Evolutionary conservation across 306 rosid species (phyloP).

Genomic region (Dryas alaskensis): DNA sequence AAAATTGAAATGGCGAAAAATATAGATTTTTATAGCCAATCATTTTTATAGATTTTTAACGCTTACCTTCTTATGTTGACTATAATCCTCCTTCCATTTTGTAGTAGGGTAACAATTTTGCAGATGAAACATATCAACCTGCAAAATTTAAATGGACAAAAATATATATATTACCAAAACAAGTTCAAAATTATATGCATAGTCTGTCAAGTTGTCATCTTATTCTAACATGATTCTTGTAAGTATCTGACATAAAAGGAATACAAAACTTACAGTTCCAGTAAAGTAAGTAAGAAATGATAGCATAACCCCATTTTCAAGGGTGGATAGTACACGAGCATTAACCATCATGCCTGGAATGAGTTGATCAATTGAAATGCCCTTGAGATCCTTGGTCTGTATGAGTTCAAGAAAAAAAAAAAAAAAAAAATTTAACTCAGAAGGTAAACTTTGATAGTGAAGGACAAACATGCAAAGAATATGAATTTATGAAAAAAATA

Average conservation of each 20-base stretch:
- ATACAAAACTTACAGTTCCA: conserved; percentile 76
- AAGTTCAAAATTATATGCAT: not conserved
- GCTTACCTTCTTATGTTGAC: conserved; percentile 72
- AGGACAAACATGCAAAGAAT: not conserved
- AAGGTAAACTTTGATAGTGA: conserved; percentile 11
- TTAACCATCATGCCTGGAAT: conserved; percentile 93
- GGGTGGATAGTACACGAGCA: conserved; percentile 75
- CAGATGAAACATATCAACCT: conserved; percentile 91
- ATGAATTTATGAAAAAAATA: not conserved
- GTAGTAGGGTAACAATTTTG: conserved; percentile 56
- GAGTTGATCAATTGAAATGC: conserved; percentile 87
- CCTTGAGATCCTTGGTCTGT: conserved; percentile 86
- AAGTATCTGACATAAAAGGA: conserved; percentile 10
- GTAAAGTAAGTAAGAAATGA: conserved; percentile 89
- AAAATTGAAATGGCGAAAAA: not conserved
- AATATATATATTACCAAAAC: not conserved
- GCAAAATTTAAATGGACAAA: conserved; percentile 23
- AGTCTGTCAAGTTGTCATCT: conserved; percentile 11
- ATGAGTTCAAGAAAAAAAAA: conserved; percentile 25
- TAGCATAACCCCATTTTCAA: conserved; percentile 89
- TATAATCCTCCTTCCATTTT: conserved; percentile 71
- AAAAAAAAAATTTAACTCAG: conserved; percentile 14
- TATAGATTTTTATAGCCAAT: no score
- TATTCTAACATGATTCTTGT: conserved; percentile 15
- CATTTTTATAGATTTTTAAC: not conserved